phyloP scores from a whole-genome alignment of 805 yeast genomes.

The Yarrowia sp. region DNA sequence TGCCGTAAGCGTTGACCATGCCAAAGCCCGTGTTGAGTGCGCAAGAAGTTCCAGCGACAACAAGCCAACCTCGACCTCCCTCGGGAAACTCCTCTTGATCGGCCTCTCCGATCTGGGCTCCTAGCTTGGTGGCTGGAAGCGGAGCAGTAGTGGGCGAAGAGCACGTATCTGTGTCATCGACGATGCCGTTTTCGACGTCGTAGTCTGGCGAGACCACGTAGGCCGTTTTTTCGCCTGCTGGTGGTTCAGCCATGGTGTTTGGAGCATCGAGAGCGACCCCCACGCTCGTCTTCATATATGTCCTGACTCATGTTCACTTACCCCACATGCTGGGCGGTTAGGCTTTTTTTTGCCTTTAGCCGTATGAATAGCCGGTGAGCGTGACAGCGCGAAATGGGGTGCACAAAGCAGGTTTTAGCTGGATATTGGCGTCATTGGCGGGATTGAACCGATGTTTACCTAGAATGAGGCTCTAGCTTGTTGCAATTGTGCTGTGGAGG shows the following conservation, averaged over 20 bases:
- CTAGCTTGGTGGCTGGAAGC: background rate
- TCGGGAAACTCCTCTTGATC: conserved; percentile 44
- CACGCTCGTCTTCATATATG: background rate
- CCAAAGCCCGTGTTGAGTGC: conserved; percentile 55
- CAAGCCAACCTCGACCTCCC: conserved; percentile 54
- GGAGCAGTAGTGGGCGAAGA: background rate
- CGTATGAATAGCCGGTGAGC: background rate
- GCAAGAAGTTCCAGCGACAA: conserved; percentile 48
- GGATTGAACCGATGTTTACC: background rate
- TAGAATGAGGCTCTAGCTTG: background rate
- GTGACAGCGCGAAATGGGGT: background rate
- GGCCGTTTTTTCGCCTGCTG: background rate
- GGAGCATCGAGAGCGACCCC: background rate
- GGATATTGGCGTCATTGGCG: background rate
- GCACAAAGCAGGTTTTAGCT: conserved; percentile 8
- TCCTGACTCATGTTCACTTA: background rate
- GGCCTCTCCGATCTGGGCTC: conserved; percentile 31
- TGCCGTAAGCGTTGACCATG: conserved; percentile 57
- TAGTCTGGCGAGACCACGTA: background rate
- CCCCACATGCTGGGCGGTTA: background rate
- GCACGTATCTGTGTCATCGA: conserved; percentile 8
- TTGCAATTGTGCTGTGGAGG: background rate
- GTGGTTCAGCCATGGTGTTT: background rate
- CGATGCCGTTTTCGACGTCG: background rate
- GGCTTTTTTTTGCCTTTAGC: conserved; percentile 2